These are phyloP conservation scores for Quercus tomentella DNA, from an alignment of 331 rosid genomes.

Conservation along the genomic window DNA sequence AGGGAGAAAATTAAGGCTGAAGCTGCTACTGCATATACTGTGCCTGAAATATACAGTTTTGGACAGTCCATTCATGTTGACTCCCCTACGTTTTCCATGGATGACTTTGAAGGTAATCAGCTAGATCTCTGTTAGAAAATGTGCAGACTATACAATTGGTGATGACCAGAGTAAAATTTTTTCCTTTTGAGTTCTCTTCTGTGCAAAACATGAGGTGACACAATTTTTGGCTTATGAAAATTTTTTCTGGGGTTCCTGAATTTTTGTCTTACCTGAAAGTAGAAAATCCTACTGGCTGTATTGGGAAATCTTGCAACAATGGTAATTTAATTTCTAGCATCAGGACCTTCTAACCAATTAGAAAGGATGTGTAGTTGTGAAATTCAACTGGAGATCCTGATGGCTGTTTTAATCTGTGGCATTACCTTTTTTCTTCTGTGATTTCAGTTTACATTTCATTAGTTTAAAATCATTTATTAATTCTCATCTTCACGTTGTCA, in stretches of 20 bases:
- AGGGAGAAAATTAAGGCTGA: constrained; percentile 84
- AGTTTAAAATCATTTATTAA: neutral
- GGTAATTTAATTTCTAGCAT: neutral
- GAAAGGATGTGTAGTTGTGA: neutral
- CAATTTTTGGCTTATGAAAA: neutral
- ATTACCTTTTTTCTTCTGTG: neutral
- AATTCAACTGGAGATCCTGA: neutral
- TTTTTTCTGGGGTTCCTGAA: neutral
- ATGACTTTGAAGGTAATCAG: constrained; percentile 85
- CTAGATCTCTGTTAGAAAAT: constrained; percentile 8
- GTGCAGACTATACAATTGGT: neutral
- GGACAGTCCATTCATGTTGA: constrained; percentile 30
- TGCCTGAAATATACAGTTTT: constrained; percentile 34
- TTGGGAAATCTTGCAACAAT: neutral
- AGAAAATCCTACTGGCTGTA: neutral
- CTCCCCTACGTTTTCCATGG: constrained; percentile 73
- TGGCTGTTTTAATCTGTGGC: neutral
- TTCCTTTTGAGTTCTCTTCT: neutral
- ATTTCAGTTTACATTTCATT: neutral
- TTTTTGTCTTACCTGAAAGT: neutral
- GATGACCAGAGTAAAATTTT: neutral
- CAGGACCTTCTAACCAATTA: neutral
- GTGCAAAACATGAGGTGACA: neutral
- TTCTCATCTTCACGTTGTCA: constrained; percentile 7
- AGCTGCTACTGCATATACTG: constrained; percentile 49